phyloP scores from a whole-genome alignment of 805 yeast species.

The Debaryomyces prosopidis region DNA sequence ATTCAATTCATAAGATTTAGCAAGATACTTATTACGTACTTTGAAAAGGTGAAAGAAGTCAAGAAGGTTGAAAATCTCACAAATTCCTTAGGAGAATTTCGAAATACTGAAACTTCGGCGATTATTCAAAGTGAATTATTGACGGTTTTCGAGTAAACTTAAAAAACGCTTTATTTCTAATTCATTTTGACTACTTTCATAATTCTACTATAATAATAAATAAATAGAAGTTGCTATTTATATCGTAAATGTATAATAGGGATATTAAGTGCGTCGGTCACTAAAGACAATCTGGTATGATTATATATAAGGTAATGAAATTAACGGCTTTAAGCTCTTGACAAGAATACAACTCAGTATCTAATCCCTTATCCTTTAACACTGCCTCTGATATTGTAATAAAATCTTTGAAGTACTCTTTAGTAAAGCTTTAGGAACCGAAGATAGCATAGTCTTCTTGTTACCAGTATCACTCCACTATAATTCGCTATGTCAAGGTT shows the following conservation, averaged over 20 bases:
- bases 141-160: constrained; percentile 10
- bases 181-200: too few relatives aligned
- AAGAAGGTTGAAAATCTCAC: constrained; percentile 13
- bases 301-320: too few relatives aligned
- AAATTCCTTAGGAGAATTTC: constrained; percentile 14
- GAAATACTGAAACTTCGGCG: constrained; percentile 43
- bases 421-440: constrained; percentile 26
- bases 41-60: constrained; percentile 12
- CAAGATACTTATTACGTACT: constrained; percentile 16
- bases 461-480: constrained; percentile 30
- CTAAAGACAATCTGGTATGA: too few relatives aligned
- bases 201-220: too few relatives aligned
- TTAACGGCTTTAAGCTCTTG: too few relatives aligned
- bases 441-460: constrained; percentile 24
- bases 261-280: too few relatives aligned
- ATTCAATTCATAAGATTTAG: constrained; percentile 45
- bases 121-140: constrained; percentile 42
- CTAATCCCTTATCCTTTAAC: constrained; percentile 18
- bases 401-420: constrained; percentile 24
- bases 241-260: too few relatives aligned
- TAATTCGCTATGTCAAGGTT: constrained; percentile 25
- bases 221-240: too few relatives aligned
- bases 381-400: constrained; percentile 22
- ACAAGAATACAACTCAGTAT: too few relatives aligned
- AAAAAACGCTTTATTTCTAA: neutral